These are phyloP conservation scores for Spathaspora sp. DNA, from an alignment of 805 yeast species.

Conservation along the genomic window DNA sequence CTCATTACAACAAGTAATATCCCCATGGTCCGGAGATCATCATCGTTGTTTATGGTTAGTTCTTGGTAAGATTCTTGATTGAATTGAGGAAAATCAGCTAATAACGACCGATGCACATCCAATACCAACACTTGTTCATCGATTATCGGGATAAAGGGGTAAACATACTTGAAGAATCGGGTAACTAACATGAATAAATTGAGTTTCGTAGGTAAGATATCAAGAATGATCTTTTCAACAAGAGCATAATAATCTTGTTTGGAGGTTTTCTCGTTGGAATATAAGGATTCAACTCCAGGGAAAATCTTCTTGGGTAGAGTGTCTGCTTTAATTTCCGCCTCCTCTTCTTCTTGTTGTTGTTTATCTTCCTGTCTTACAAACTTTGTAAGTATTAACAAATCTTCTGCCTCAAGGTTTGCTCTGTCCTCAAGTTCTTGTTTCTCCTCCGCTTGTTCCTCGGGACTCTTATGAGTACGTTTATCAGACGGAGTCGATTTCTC, in stretches of 20 bases:
- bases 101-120: conserved; percentile 20
- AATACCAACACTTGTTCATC: conserved; percentile 24
- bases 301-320: background rate
- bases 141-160: conserved; percentile 35
- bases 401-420: conserved; percentile 2
- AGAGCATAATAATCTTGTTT: conserved; percentile 22
- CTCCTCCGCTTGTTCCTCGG: background rate
- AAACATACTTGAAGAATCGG: conserved; percentile 36
- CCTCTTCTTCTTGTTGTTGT: background rate
- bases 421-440: conserved; percentile 1
- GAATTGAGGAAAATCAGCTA: conserved; percentile 20
- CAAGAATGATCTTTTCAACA: conserved; percentile 24
- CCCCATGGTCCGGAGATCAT: conserved; percentile 28
- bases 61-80: conserved; percentile 15
- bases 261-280: conserved; percentile 14
- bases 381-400: conserved; percentile 6
- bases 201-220: conserved; percentile 26
- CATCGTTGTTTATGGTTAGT: conserved; percentile 23
- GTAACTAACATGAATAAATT: conserved; percentile 22
- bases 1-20: conserved; percentile 26
- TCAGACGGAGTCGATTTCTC: background rate
- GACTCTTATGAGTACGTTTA: background rate
- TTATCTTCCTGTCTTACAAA: background rate
- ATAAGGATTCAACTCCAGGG: conserved; percentile 6
- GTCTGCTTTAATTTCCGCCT: background rate